phyloP scores from a whole-genome alignment of 495 filamentous ascomycete genomes.

The Cetradonia linearis region DNA sequence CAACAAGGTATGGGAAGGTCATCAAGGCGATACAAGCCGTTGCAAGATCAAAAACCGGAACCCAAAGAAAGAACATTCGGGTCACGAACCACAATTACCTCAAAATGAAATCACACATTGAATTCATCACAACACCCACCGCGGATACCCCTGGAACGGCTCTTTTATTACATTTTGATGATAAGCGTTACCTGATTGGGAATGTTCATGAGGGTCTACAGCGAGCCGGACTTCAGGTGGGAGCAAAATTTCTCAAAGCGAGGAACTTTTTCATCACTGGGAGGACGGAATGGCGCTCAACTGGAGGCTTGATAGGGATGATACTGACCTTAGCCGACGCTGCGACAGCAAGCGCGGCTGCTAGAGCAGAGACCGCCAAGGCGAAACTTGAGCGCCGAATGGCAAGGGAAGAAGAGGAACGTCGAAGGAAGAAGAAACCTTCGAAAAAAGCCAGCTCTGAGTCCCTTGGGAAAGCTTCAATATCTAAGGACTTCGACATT shows the following conservation, averaged over 20 bases:
- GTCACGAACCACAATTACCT: neutral
- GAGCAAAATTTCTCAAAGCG: slow-evolving; percentile 47
- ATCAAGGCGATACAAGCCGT: neutral
- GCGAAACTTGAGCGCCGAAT: slow-evolving; percentile 8
- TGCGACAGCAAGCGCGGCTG: slow-evolving; percentile 28
- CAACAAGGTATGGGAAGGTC: neutral
- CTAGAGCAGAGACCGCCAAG: slow-evolving; percentile 24
- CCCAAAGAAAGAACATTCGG: neutral
- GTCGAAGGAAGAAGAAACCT: slow-evolving; percentile 26
- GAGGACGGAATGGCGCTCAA: slow-evolving; percentile 57
- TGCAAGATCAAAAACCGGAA: neutral
- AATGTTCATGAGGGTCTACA: slow-evolving; percentile 76
- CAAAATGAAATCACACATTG: slow-evolving; percentile 39
- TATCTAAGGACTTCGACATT: neutral
- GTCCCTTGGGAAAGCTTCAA: slow-evolving; percentile 22
- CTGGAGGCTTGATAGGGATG: slow-evolving; percentile 74
- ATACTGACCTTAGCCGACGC: slow-evolving; percentile 72
- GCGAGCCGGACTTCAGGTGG: slow-evolving; percentile 59
- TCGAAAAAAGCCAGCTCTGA: slow-evolving; percentile 19
- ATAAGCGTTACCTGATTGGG: slow-evolving; percentile 80
- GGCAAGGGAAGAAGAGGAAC: slow-evolving; percentile 25
- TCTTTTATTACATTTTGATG: slow-evolving; percentile 64
- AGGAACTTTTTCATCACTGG: slow-evolving; percentile 75
- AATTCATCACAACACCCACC: slow-evolving; percentile 75
- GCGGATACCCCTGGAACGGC: slow-evolving; percentile 78